Conservation (phyloP, 805 yeast genomes). For the Candida arabinofermentans region DNA sequence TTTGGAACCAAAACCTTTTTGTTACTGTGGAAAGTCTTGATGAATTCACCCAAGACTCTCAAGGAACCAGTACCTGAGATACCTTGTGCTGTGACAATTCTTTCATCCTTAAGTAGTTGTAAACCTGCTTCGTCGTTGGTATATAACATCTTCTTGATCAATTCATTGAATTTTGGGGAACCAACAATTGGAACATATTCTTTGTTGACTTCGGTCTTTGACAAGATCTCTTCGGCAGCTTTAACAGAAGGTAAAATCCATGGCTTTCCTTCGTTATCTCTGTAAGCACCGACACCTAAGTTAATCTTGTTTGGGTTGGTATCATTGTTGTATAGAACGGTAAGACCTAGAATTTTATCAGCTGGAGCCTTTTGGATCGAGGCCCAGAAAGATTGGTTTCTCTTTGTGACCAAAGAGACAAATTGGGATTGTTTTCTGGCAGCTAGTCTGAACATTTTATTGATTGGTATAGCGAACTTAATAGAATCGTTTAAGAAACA, state of each 20-base stretch:
- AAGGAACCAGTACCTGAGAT: constrained; percentile 95
- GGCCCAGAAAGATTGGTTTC: constrained; percentile 29
- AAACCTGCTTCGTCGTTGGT: constrained; percentile 59
- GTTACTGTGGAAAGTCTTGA: constrained; percentile 53
- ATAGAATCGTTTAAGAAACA: no score
- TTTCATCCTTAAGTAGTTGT: constrained; percentile 49
- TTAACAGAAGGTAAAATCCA: constrained; percentile 78
- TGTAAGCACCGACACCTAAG: constrained; percentile 88
- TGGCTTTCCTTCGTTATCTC: constrained; percentile 85
- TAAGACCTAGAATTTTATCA: constrained; percentile 80
- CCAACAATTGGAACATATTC: constrained; percentile 90
- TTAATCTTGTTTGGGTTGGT: constrained; percentile 49
- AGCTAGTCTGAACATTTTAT: constrained; percentile 18
- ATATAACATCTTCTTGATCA: constrained; percentile 69
- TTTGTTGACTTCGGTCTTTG: constrained; percentile 54
- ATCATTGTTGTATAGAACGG: constrained; percentile 71
- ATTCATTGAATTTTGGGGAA: constrained; percentile 56
- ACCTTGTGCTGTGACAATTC: constrained; percentile 83
- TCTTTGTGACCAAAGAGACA: constrained; percentile 12
- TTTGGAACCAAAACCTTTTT: constrained; percentile 67
- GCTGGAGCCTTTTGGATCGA: constrained; percentile 56
- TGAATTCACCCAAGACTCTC: constrained; percentile 77
- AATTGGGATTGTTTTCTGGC: constrained; percentile 8
- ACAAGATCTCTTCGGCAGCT: constrained; percentile 54
- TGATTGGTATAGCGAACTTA: no score